Conservation (phyloP, 495 filamentous ascomycete genomes). For the Neurospora sublineolata region DNA sequence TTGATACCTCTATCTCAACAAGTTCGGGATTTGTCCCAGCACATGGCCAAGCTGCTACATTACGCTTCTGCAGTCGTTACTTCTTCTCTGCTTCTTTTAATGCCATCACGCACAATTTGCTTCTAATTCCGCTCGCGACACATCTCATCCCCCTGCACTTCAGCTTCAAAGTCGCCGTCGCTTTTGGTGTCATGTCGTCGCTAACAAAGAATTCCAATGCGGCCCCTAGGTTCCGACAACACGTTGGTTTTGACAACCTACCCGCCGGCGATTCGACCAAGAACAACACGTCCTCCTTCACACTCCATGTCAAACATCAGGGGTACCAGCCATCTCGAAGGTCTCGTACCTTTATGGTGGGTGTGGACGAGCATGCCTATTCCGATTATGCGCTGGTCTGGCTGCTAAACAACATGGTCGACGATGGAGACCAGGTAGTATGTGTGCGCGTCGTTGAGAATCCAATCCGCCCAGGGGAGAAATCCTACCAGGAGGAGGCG, state of each 20-base stretch:
- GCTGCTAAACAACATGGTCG: slow-evolving; percentile 87
- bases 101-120: background rate
- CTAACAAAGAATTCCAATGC: slow-evolving; percentile 27
- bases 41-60: background rate
- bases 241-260: slow-evolving; percentile 91
- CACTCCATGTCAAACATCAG: slow-evolving; percentile 77
- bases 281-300: slow-evolving; percentile 72
- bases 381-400: slow-evolving; percentile 92
- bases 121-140: background rate
- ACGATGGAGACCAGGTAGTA: slow-evolving; percentile 93
- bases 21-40: background rate
- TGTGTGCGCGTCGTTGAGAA: slow-evolving; percentile 87
- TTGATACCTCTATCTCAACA: background rate
- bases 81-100: background rate
- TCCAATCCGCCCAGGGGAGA: slow-evolving; percentile 63
- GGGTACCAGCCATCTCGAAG: slow-evolving; percentile 76
- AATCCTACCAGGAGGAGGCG: slow-evolving; percentile 73
- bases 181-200: slow-evolving; percentile 28
- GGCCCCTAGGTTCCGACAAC: slow-evolving; percentile 42
- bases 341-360: slow-evolving; percentile 86
- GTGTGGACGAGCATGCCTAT: slow-evolving; percentile 89
- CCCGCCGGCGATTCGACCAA: slow-evolving; percentile 53
- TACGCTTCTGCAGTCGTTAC: background rate
- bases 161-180: slow-evolving; percentile 1
- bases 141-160: background rate